Base-by-base conservation (phyloP, 2,329 filamentous ascomycete species). In the Fusarium continuum region DNA sequence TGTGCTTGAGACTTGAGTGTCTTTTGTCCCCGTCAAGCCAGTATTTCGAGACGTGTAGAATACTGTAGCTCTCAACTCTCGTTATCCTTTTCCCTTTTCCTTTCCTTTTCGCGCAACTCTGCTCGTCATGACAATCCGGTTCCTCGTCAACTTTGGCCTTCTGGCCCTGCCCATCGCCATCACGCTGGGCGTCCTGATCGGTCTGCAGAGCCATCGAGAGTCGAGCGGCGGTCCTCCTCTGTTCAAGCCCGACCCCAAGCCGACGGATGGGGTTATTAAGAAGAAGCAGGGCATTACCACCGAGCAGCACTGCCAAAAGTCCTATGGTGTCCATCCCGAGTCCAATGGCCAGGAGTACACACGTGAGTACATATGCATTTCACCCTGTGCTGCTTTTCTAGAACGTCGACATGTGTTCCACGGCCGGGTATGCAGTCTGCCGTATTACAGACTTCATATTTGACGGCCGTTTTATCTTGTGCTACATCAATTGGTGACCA, bases 81-180 rank as follows among this genome's bases (percentile, higher is more conserved):
- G 36, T 36, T 8, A 17, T 32, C 23, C 36, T 26, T 14, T 29
- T 53, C 44, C 36, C 25, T 54, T 22, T 34, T 43, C 34, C 36
- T 11, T 38, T 19, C 4, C 35, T 41, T 8, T 14, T 25, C 32
- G 36, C 22, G 17, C 20, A 57, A 31, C 38, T 16, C 34, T 26
- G 41, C 17, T 46, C 61, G 63, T 64, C 65, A 80, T 81, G 78
- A 64, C 61, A 31, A 62, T 78, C 50, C 70, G 74, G 61, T 79
- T 81, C 70, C 69, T 85, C 55, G 76, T 84, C 72, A 85, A 83
- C 73, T 76, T 80, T 48, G 75, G 75, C 67, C 77, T 85, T 44
- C 65, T 85, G 58, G 78, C 78, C 62, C 72, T 85, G 56, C 83
- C 80, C 32, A 78, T 84, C 54, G 82, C 77, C 54, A 76, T 78